Percentiles rank a stretch among this genome's conserved stretches.
Evolutionary conservation across 371 early-diverging fungal species (phyloP).

Genomic region (Actinomortierella wolfii): DNA sequence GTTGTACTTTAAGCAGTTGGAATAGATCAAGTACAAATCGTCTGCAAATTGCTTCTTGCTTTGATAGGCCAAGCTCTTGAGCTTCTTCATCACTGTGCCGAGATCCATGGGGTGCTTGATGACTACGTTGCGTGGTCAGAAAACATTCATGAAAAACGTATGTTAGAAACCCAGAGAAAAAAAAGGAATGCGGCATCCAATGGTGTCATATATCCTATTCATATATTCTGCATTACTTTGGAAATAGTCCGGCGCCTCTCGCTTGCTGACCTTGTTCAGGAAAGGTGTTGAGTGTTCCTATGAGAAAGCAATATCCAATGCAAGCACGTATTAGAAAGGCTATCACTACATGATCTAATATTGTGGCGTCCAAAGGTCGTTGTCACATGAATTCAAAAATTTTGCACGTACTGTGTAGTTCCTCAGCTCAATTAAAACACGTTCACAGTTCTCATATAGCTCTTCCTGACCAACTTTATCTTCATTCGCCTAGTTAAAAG

Average conservation of each 20-base stretch:
- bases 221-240: slow-evolving; percentile 54
- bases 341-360: neutral
- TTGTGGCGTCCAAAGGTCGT: neutral
- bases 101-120: slow-evolving; percentile 95
- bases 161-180: too few relatives aligned
- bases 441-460: slow-evolving; percentile 88
- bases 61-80: slow-evolving; percentile 71
- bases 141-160: neutral
- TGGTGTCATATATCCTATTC: too few relatives aligned
- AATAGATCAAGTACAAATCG: slow-evolving; percentile 83
- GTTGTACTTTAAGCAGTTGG: slow-evolving; percentile 87
- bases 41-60: slow-evolving; percentile 79
- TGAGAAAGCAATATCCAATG: slow-evolving; percentile 5
- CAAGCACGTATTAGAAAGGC: neutral
- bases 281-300: slow-evolving; percentile 89
- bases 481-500: slow-evolving; percentile 68
- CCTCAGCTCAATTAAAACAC: slow-evolving; percentile 81
- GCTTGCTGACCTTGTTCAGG: slow-evolving; percentile 87
- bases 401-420: slow-evolving; percentile 60
- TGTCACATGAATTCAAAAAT: neutral
- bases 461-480: slow-evolving; percentile 92
- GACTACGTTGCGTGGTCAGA: slow-evolving; percentile 44
- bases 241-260: slow-evolving; percentile 96
- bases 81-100: slow-evolving; percentile 84
- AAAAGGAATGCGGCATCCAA: too few relatives aligned